These are phyloP conservation scores for Eudorina sp. DNA, from an alignment of 139 green algal genomes.

Conservation along the genomic window DNA sequence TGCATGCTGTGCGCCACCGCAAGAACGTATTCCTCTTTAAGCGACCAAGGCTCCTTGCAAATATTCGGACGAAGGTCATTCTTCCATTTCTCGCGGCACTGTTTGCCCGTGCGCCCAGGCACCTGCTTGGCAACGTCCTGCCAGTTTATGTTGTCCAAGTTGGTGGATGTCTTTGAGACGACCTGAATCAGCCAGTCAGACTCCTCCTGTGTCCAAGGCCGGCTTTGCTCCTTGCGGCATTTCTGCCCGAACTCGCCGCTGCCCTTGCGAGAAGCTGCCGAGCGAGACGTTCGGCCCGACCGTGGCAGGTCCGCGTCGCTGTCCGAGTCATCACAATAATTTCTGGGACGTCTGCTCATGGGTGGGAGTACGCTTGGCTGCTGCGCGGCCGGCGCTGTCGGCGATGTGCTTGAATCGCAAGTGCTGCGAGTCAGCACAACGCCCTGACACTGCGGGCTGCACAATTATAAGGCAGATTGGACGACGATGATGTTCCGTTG, in stretches of 20 bases:
- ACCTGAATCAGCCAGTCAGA: constrained; percentile 15
- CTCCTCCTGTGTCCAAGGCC: constrained; percentile 31
- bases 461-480: not conserved
- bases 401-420: constrained; percentile 4
- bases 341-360: constrained; percentile 11
- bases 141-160: constrained; percentile 48
- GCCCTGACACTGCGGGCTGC: not conserved
- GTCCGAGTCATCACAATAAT: constrained; percentile 32
- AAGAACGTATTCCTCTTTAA: constrained; percentile 54
- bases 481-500: not conserved
- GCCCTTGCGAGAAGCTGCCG: constrained; percentile 14
- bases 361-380: not conserved
- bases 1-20: constrained; percentile 69
- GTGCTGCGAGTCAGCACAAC: not conserved
- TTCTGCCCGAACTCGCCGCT: not conserved
- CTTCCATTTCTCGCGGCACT: constrained; percentile 86
- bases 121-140: constrained; percentile 45
- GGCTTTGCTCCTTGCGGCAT: constrained; percentile 31
- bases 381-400: not conserved
- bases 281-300: not conserved
- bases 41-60: constrained; percentile 62
- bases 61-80: constrained; percentile 82
- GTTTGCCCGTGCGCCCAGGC: constrained; percentile 82
- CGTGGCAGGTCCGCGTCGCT: constrained; percentile 10
- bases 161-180: not conserved